Evolutionary conservation across 768 basidiomycete genomes (phyloP), one percentile per base, ranked within the genome.

Genomic region (Amanita rimosa): DNA sequence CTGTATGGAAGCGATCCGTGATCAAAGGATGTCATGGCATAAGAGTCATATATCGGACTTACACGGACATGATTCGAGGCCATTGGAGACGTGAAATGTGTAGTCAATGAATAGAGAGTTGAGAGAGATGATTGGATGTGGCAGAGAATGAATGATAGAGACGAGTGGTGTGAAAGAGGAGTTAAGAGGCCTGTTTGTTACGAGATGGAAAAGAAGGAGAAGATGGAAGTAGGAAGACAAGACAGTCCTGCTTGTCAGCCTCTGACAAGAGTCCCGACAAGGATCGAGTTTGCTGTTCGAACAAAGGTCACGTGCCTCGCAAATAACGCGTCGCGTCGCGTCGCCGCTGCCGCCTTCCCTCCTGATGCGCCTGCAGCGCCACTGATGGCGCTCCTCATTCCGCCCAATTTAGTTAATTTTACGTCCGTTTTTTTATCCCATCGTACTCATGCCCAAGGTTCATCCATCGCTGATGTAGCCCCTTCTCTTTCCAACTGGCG

Each of bases 11-110:
- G 39, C 24, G 43, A 46, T 46, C 50, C 41, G 2, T 16, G 35
- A 50, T 50, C 33, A 39, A 42, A 17, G 6, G 13, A 13, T 14
- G 29, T 11, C 11, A 9, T 35, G 8, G 34, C 6, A 19, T 34
- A 52, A 17, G 49, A 49, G 41, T 51, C 50, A 45, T 48, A 50
- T 46, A 45, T 50, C 45, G 49, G 49, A 52, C 73, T 44, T 71
- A 84, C 83, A 61, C 83, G 80, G 61, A 61, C 61, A 60, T 75
- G 69, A 70, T 73, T 80, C 58, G 69, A 77, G 59, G 79, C 75
- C 79, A 84, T 83, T 54, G 60, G 63, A 52, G 49, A 58, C 61
- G 56, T 56, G 39, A 55, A 58, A 55, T 44, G 55, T 52, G 55
- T 52, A 52, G 48, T 55, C 52, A 52, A 10, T 33, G 47, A 6